phyloP scores from a whole-genome alignment of 768 basidiomycete genomes.

The Rhizopogon vinicolor region DNA sequence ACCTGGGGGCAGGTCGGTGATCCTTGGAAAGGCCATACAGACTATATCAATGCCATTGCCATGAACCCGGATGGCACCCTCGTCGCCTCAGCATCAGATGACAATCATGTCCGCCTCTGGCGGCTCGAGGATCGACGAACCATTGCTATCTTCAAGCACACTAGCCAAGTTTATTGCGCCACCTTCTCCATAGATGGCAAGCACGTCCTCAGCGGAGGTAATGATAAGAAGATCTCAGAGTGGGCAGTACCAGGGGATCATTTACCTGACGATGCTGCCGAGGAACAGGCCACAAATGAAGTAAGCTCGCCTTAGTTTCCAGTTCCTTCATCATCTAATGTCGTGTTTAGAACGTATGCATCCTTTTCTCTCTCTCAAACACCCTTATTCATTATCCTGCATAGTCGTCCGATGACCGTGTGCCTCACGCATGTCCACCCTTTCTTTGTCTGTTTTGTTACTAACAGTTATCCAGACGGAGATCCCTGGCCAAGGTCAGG shows the following conservation, averaged over 20 bases:
- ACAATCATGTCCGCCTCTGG: background rate
- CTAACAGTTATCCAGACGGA: background rate
- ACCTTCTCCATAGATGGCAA: background rate
- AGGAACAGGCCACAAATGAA: background rate
- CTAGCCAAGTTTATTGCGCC: background rate
- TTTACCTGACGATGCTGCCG: background rate
- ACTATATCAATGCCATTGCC: background rate
- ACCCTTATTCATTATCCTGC: no score
- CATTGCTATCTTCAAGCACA: background rate
- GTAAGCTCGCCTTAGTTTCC: background rate
- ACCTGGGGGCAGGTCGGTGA: background rate
- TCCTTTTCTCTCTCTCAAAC: no score
- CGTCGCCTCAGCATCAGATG: background rate
- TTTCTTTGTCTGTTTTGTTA: no score
- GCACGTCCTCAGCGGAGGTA: background rate
- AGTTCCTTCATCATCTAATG: background rate
- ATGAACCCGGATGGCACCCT: background rate
- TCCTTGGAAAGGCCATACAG: background rate
- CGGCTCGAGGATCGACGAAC: background rate
- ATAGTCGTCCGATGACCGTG: no score
- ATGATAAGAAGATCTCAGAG: background rate
- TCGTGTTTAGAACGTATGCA: no score
- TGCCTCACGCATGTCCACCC: no score
- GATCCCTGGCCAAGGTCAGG: background rate
- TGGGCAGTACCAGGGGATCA: background rate